Conservation (phyloP, 495 filamentous ascomycete genomes). For the Neurospora sp. region DNA sequence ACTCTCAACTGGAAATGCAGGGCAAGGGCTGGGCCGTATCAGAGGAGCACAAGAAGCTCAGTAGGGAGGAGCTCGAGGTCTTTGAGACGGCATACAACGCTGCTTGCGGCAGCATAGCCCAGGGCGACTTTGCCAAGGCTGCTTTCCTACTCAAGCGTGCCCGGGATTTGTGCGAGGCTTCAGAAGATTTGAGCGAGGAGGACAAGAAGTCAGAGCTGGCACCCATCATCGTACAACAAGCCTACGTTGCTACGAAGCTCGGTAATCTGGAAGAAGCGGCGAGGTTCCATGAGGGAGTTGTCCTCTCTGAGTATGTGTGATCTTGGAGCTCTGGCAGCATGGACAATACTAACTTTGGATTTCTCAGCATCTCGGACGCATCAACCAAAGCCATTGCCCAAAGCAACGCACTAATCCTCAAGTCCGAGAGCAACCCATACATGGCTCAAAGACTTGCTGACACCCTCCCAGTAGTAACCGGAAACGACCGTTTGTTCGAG, state of each 20-base stretch:
- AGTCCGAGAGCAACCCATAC: constrained; percentile 62
- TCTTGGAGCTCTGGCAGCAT: neutral
- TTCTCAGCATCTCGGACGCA: constrained; percentile 58
- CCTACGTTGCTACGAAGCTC: constrained; percentile 64
- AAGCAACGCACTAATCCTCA: constrained; percentile 61
- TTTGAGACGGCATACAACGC: constrained; percentile 94
- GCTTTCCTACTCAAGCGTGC: constrained; percentile 75
- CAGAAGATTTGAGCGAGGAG: constrained; percentile 72
- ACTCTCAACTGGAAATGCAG: constrained; percentile 83
- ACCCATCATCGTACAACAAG: constrained; percentile 78
- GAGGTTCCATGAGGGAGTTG: constrained; percentile 51
- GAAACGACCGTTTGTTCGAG: constrained; percentile 64
- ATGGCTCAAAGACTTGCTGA: constrained; percentile 59
- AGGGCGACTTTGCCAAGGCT: constrained; percentile 63
- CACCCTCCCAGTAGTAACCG: constrained; percentile 43
- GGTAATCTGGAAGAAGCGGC: constrained; percentile 68
- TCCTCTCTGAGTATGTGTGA: constrained; percentile 26
- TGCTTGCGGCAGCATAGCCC: constrained; percentile 75
- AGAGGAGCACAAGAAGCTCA: constrained; percentile 40
- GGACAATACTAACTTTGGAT: constrained; percentile 13
- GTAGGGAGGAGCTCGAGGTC: constrained; percentile 69
- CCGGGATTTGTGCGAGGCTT: constrained; percentile 73
- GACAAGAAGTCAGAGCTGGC: constrained; percentile 76
- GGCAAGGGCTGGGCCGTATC: constrained; percentile 35
- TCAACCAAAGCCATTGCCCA: constrained; percentile 69